These are phyloP conservation scores for Craterostigma plantagineum DNA, from an alignment of 257 asterid genomes.

Conservation along the genomic window DNA sequence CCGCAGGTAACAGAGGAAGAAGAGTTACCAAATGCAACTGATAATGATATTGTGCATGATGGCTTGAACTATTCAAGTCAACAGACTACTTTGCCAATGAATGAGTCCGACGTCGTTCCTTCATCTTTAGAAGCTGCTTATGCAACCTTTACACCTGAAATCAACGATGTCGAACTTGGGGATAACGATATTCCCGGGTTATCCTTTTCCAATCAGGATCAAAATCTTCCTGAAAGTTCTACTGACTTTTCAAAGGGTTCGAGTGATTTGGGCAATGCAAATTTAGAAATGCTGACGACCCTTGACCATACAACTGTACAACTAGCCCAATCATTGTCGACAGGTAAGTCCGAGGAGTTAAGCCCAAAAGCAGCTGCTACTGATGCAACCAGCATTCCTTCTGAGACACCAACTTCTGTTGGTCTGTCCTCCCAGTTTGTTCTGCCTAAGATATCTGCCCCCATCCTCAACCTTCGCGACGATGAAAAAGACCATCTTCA, in stretches of 20 bases:
- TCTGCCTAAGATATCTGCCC: constrained; percentile 87
- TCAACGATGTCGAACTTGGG: constrained; percentile 20
- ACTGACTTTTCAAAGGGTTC: constrained; percentile 20
- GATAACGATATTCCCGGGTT: constrained; percentile 74
- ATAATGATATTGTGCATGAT: constrained; percentile 20
- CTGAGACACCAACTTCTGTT: constrained; percentile 50
- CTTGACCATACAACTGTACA: constrained; percentile 29
- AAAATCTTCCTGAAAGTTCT: constrained; percentile 18
- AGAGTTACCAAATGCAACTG: constrained; percentile 26
- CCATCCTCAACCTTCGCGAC: constrained; percentile 51
- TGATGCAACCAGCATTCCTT: constrained; percentile 39
- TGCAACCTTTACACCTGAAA: constrained; percentile 23
- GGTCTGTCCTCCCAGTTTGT: constrained; percentile 30
- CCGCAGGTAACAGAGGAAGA: constrained; percentile 33
- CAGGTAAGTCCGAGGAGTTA: constrained; percentile 84
- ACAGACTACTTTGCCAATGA: constrained; percentile 17
- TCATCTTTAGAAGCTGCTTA: constrained; percentile 24
- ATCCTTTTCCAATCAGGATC: constrained; percentile 30
- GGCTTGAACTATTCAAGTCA: constrained; percentile 23
- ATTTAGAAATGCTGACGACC: constrained; percentile 29
- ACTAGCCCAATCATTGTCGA: constrained; percentile 43
- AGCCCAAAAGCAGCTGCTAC: constrained; percentile 58
- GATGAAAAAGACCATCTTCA: constrained; percentile 70
- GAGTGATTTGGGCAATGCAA: constrained; percentile 25
- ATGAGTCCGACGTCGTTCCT: constrained; percentile 29